A percentile compares a stretch with the other conserved stretches of the same genome.
Evolutionary conservation across 441 rosid genomes (phyloP).

Genomic region (Aleurites moluccanus): DNA sequence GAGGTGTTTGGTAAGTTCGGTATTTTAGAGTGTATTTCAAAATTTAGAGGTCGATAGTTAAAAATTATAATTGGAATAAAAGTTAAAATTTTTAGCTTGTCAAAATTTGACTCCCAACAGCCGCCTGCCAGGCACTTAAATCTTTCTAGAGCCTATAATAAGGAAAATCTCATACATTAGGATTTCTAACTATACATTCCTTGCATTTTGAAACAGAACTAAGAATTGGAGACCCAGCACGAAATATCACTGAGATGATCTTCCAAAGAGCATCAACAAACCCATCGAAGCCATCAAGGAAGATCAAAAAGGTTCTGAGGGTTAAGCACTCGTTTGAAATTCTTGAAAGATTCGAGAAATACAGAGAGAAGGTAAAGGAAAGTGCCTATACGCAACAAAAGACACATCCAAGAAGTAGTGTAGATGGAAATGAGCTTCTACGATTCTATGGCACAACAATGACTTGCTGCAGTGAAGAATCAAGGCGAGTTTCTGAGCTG

Average conservation of each 20-base stretch:
- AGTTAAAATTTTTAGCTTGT: too few relatives aligned
- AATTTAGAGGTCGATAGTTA: too few relatives aligned
- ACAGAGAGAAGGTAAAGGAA: conserved; percentile 43
- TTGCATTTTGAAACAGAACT: conserved; percentile 31
- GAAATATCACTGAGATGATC: conserved; percentile 46
- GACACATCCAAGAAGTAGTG: conserved; percentile 43
- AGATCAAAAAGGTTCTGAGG: conserved; percentile 40
- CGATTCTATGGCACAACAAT: conserved; percentile 50
- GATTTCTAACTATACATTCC: not conserved
- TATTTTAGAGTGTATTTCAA: too few relatives aligned
- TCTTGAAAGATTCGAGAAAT: conserved; percentile 41
- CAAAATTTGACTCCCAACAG: too few relatives aligned
- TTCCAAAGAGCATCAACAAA: conserved; percentile 37
- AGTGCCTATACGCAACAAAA: conserved; percentile 28
- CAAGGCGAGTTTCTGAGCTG: conserved; percentile 27
- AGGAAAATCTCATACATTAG: not conserved
- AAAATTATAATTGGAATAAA: too few relatives aligned
- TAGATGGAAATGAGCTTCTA: conserved; percentile 54
- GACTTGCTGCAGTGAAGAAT: conserved; percentile 36
- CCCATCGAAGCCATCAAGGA: conserved; percentile 38
- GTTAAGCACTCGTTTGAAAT: conserved; percentile 43
- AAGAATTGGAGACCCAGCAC: conserved; percentile 43
- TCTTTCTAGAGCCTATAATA: too few relatives aligned
- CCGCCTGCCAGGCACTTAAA: too few relatives aligned
- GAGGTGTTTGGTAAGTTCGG: too few relatives aligned